These are phyloP conservation scores for Fraxinus sp. DNA, from an alignment of 305 asterid species.

Conservation along the genomic window DNA sequence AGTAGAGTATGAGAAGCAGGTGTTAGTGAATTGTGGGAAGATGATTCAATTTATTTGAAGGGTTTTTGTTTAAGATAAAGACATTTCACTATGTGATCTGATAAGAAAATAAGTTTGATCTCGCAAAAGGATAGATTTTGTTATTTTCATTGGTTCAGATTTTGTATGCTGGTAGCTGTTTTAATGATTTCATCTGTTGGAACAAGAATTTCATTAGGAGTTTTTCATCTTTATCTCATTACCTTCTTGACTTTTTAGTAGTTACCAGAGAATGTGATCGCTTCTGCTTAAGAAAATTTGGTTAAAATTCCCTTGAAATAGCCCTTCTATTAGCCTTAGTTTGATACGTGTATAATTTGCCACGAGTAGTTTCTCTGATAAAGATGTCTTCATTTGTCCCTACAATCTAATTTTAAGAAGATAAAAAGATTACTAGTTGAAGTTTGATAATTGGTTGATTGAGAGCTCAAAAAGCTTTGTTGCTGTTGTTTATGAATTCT, in stretches of 20 bases:
- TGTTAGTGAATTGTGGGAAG: background rate
- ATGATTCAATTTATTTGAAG: background rate
- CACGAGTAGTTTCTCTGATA: background rate
- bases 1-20: background rate
- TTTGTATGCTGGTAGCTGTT: background rate
- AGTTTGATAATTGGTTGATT: background rate
- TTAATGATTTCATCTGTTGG: background rate
- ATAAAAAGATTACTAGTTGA: background rate
- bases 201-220: background rate
- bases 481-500: background rate
- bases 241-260: background rate
- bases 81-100: background rate
- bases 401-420: background rate
- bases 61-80: background rate
- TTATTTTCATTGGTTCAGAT: background rate
- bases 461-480: conserved; percentile 1
- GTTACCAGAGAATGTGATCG: background rate
- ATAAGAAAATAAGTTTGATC: background rate
- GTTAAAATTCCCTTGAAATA: background rate
- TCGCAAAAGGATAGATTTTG: background rate
- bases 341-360: background rate
- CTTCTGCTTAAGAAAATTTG: background rate
- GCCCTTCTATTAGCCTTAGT: background rate
- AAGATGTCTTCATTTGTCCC: background rate
- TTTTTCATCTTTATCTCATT: background rate